A percentile compares a stretch with the other conserved stretches of the same genome.
Conservation (phyloP, 2,329 filamentous ascomycete species). For the Geoglossum cookeanum region DNA sequence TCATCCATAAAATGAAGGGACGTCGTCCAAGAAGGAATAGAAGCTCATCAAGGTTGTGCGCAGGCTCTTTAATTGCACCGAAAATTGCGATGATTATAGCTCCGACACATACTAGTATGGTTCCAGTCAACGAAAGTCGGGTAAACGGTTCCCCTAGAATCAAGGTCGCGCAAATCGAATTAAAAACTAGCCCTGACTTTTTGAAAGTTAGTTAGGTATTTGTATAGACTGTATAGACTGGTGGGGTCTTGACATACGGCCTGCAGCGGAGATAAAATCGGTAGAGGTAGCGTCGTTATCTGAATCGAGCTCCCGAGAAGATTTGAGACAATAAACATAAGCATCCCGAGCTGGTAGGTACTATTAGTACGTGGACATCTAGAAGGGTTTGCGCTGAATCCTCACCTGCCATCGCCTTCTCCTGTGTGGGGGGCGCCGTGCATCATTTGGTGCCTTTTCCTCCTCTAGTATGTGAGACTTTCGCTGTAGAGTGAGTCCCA, state of each 20-base stretch:
- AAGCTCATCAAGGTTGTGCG: constrained; percentile 70
- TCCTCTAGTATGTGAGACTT: constrained; percentile 98
- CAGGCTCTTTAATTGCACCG: constrained; percentile 81
- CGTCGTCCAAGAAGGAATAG: constrained; percentile 52
- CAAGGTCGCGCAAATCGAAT: constrained; percentile 88
- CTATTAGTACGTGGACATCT: constrained; percentile 9
- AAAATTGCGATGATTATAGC: constrained; percentile 88
- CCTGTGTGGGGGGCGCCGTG: constrained; percentile 70
- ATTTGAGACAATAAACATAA: constrained; percentile 90
- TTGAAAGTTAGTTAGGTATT: constrained; percentile 6
- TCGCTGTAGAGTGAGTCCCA: constrained; percentile 87
- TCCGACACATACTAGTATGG: constrained; percentile 66
- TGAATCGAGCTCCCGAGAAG: constrained; percentile 89
- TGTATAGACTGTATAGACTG: too few relatives aligned
- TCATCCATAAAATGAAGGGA: constrained; percentile 79
- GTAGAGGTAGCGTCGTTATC: constrained; percentile 86
- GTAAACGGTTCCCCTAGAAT: constrained; percentile 91
- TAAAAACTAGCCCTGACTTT: constrained; percentile 82
- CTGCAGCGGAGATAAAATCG: constrained; percentile 86
- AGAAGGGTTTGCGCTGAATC: background rate
- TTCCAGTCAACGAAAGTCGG: constrained; percentile 77
- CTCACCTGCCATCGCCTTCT: constrained; percentile 73
- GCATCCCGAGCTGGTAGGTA: constrained; percentile 51
- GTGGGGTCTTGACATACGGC: constrained; percentile 30
- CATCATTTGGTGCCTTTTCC: constrained; percentile 63